phyloP scores from a whole-genome alignment of 371 early-diverging fungal species.

The Parasitella parasitica region DNA sequence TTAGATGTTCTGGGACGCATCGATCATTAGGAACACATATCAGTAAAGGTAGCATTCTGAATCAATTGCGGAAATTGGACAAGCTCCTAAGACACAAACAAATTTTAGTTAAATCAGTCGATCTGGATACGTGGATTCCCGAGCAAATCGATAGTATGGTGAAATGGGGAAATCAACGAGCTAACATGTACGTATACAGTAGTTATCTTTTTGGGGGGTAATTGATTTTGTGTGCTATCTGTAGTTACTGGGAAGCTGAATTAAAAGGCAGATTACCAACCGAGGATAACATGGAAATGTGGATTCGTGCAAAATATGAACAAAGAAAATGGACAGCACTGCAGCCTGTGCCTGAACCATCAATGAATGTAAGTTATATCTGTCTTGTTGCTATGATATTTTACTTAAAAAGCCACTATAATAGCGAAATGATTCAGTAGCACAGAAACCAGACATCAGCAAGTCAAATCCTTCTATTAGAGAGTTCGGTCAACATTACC shows the following conservation, averaged over 20 bases:
- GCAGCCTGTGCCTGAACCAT: background rate
- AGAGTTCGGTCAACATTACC: constrained; percentile 6
- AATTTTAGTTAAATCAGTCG: constrained; percentile 70
- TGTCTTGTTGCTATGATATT: background rate
- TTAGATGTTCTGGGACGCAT: constrained; percentile 77
- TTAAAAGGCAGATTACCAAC: constrained; percentile 49
- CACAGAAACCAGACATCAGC: background rate
- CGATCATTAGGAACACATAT: constrained; percentile 78
- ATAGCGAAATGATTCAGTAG: background rate
- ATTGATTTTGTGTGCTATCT: background rate
- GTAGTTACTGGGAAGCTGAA: constrained; percentile 59
- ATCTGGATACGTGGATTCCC: constrained; percentile 77
- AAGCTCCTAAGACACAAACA: background rate
- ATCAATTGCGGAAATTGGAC: background rate
- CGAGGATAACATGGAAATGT: constrained; percentile 73
- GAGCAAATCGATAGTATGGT: constrained; percentile 77
- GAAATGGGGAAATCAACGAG: constrained; percentile 74
- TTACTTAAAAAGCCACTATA: background rate
- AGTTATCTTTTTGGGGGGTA: background rate
- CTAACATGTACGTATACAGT: constrained; percentile 40
- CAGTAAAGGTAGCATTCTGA: constrained; percentile 59
- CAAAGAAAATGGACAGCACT: constrained; percentile 56
- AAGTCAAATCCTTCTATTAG: constrained; percentile 1
- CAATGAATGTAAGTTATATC: background rate
- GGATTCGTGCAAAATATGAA: constrained; percentile 86